Conservation (phyloP, 306 rosid genomes). For the Prunus armeniaca region DNA sequence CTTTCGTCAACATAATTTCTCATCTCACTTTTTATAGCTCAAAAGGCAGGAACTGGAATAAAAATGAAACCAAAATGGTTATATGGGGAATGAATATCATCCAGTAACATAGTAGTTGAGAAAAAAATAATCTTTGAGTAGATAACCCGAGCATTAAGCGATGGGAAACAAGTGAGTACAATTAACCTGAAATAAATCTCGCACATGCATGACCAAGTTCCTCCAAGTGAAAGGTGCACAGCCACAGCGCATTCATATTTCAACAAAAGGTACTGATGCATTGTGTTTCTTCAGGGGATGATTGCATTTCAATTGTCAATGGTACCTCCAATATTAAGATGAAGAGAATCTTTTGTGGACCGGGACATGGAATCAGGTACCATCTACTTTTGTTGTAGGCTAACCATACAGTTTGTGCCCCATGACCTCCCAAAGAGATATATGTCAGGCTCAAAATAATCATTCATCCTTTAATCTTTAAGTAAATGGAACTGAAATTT, state of each 20-base stretch:
- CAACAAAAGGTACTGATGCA: neutral
- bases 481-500: neutral
- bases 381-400: neutral
- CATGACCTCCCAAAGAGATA: neutral
- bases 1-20: neutral
- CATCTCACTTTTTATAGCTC: neutral
- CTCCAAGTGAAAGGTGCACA: neutral
- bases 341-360: conserved; percentile 90
- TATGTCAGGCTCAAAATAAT: neutral
- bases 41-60: neutral
- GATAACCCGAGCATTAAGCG: neutral
- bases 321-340: conserved; percentile 88
- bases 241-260: neutral
- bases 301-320: conserved; percentile 92
- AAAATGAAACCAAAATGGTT: neutral
- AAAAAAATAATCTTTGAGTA: neutral
- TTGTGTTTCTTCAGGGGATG: conserved; percentile 69
- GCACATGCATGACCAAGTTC: neutral
- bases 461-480: neutral
- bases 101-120: neutral
- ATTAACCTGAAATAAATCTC: neutral
- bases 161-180: neutral
- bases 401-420: neutral
- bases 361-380: conserved; percentile 99
- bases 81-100: neutral